Conservation (phyloP, 2,329 filamentous ascomycete species). For the Verticillium tricorpus region DNA sequence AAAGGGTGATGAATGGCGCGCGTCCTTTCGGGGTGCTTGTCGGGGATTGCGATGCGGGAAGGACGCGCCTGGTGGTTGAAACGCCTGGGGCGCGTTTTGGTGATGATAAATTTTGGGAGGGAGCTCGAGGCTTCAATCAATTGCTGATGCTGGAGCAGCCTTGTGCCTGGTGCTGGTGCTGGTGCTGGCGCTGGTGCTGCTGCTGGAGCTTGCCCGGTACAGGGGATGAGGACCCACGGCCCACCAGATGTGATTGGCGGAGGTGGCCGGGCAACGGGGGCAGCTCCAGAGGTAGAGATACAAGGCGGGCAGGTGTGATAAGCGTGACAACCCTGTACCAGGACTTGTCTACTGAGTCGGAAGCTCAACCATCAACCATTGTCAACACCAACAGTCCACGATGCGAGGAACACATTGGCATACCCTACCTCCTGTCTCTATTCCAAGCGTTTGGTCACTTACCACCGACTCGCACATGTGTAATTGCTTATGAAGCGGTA, state of each 20-base stretch:
- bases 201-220: neutral
- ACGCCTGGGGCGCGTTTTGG: neutral
- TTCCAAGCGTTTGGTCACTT: no score
- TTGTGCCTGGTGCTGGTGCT: conserved; percentile 3
- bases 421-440: no score
- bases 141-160: neutral
- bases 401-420: no score
- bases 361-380: no score
- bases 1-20: neutral
- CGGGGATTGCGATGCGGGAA: neutral
- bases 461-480: no score
- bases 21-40: neutral
- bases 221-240: conserved; percentile 1
- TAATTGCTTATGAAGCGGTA: no score
- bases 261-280: conserved; percentile 10
- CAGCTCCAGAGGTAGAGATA: neutral
- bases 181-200: neutral
- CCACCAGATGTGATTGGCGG: conserved; percentile 10
- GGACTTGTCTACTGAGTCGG: neutral
- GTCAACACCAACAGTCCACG: no score
- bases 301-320: neutral
- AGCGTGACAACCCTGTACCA: neutral
- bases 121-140: neutral
- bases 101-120: neutral
- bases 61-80: neutral